Evolutionary conservation across 305 asterid species (phyloP).

Genomic region (Withania somnifera): DNA sequence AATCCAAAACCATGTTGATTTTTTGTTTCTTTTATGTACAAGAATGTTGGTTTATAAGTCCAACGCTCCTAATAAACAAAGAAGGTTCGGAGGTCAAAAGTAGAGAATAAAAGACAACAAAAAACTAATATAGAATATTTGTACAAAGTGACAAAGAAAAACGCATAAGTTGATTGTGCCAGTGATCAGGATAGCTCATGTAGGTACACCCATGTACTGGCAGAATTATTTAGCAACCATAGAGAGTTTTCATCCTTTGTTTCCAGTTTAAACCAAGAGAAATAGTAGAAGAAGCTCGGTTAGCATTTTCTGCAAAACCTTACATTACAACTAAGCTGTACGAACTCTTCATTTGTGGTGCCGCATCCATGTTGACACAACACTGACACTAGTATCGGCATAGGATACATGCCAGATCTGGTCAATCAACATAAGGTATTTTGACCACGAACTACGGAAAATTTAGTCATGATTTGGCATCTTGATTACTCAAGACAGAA

Average conservation of each 20-base stretch:
- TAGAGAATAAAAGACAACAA: background rate
- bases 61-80: background rate
- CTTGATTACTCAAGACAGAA: background rate
- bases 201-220: background rate
- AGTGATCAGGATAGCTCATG: background rate
- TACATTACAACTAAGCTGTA: background rate
- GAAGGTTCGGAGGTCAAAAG: background rate
- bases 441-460: background rate
- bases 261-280: background rate
- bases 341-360: background rate
- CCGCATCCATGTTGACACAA: background rate
- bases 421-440: background rate
- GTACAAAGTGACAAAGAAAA: background rate
- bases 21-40: background rate
- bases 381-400: background rate
- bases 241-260: background rate
- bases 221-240: background rate
- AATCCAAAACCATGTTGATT: background rate
- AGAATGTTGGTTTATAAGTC: background rate
- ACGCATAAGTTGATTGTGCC: background rate
- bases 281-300: background rate
- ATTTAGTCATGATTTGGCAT: background rate
- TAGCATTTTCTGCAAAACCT: background rate
- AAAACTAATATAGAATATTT: background rate
- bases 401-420: background rate